phyloP scores from a whole-genome alignment of 345 rosid species.

The Geranium rotundifolium region DNA sequence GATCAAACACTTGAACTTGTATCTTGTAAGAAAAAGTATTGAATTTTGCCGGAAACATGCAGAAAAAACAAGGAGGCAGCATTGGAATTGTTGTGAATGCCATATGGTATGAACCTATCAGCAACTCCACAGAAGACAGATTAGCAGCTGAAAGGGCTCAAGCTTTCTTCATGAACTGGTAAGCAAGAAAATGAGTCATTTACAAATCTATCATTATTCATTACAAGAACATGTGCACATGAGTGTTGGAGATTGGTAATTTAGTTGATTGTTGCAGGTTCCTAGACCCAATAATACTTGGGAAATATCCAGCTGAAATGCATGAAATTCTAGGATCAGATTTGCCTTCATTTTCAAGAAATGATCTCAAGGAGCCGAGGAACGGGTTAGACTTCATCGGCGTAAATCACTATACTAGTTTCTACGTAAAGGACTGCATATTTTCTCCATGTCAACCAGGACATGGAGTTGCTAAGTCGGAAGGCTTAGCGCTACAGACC shows the following conservation, averaged over 20 bases:
- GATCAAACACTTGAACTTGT: no score
- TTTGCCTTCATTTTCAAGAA: slow-evolving; percentile 38
- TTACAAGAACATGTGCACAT: not conserved
- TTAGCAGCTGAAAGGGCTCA: slow-evolving; percentile 52
- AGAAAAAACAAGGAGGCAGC: slow-evolving; percentile 46
- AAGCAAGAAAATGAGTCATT: slow-evolving; percentile 5
- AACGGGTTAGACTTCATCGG: slow-evolving; percentile 53
- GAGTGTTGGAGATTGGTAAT: not conserved
- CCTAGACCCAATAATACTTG: slow-evolving; percentile 47
- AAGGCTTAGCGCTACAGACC: slow-evolving; percentile 32
- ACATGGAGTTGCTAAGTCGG: slow-evolving; percentile 34
- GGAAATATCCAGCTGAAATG: slow-evolving; percentile 56
- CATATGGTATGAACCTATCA: slow-evolving; percentile 50
- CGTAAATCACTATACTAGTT: slow-evolving; percentile 52
- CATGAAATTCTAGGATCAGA: slow-evolving; percentile 26
- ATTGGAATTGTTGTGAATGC: slow-evolving; percentile 52
- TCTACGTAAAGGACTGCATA: slow-evolving; percentile 47
- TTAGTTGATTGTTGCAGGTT: slow-evolving; percentile 32
- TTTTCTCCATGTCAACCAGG: slow-evolving; percentile 40
- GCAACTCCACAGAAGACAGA: slow-evolving; percentile 34
- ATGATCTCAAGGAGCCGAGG: slow-evolving; percentile 26
- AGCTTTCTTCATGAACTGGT: slow-evolving; percentile 54
- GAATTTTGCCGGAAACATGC: no score
- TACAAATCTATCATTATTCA: not conserved
- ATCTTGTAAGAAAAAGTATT: no score